These are phyloP conservation scores for Tulasnella sp. DNA, from an alignment of 768 basidiomycete genomes.

Conservation along the genomic window DNA sequence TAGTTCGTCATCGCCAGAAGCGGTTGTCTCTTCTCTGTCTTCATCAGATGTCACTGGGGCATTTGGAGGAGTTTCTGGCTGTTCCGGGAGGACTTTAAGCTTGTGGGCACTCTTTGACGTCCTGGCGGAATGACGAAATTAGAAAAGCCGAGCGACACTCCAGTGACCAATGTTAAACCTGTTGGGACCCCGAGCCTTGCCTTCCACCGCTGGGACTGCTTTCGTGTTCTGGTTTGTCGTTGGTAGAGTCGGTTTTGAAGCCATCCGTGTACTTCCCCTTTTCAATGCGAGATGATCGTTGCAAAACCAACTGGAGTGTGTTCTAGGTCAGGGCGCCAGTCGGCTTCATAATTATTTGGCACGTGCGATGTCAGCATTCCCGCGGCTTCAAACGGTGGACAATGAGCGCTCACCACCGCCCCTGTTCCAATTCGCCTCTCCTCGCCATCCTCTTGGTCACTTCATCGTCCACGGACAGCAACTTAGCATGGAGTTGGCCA, in stretches of 20 bases:
- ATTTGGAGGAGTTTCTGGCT: conserved; percentile 44
- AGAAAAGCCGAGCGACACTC: neutral
- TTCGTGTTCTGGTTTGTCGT: conserved; percentile 1
- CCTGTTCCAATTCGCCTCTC: conserved; percentile 35
- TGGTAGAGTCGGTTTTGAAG: conserved; percentile 15
- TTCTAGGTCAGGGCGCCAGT: neutral
- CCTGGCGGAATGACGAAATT: conserved; percentile 11
- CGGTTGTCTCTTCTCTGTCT: conserved; percentile 36
- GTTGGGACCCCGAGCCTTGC: conserved; percentile 10
- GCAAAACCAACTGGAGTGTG: neutral
- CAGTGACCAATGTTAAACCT: neutral
- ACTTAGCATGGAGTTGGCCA: conserved; percentile 79
- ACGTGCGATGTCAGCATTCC: conserved; percentile 7
- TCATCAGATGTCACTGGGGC: conserved; percentile 20
- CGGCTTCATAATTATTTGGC: neutral
- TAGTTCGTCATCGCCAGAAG: conserved; percentile 33
- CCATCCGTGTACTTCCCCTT: neutral
- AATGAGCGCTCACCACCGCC: conserved; percentile 1
- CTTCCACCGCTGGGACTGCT: neutral
- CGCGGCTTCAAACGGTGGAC: neutral
- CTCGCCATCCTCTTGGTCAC: conserved; percentile 77
- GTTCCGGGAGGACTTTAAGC: conserved; percentile 80
- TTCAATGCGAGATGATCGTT: neutral
- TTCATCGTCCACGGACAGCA: conserved; percentile 72
- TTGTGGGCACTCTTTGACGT: conserved; percentile 37